Evolutionary conservation across 2,329 filamentous ascomycete species (phyloP).

Genomic region (Intubia oerlemansii): DNA sequence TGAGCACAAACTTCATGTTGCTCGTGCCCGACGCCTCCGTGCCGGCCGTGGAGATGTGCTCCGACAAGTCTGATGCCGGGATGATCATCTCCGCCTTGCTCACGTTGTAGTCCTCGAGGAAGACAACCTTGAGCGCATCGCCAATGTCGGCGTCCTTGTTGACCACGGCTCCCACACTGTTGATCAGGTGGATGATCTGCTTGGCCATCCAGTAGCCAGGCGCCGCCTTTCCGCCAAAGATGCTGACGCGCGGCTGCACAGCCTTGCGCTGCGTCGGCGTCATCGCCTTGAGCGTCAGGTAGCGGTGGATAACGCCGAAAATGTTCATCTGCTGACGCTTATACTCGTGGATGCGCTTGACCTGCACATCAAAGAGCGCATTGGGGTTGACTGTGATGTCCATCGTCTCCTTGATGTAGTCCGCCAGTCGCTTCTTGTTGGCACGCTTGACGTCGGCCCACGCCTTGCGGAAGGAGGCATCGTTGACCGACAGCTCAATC

Average conservation of each 20-base stretch:
- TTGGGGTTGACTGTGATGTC: conserved; percentile 69
- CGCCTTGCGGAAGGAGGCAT: conserved; percentile 78
- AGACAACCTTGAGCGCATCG: conserved; percentile 89
- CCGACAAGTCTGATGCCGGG: conserved; percentile 86
- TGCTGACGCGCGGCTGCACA: conserved; percentile 68
- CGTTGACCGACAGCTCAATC: conserved; percentile 64
- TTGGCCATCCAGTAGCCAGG: conserved; percentile 99
- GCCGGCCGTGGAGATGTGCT: conserved; percentile 95
- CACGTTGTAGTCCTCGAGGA: conserved; percentile 96
- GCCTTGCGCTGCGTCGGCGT: conserved; percentile 69
- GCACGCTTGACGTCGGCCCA: conserved; percentile 94
- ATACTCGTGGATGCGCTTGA: conserved; percentile 98
- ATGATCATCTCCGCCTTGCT: conserved; percentile 96
- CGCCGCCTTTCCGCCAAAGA: conserved; percentile 94
- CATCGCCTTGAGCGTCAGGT: conserved; percentile 75
- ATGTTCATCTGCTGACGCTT: conserved; percentile 99
- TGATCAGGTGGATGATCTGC: conserved; percentile 93
- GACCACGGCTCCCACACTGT: conserved; percentile 71
- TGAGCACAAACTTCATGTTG: conserved; percentile 99
- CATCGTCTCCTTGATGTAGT: conserved; percentile 69
- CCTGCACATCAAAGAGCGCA: conserved; percentile 86
- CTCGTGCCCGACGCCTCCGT: conserved; percentile 79
- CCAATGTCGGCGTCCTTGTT: conserved; percentile 87
- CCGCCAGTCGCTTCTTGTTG: conserved; percentile 83
- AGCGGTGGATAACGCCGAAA: conserved; percentile 90